These are phyloP conservation scores for Oryza punctata DNA, from an alignment of 176 grass and related monocot species.

Conservation along the genomic window DNA sequence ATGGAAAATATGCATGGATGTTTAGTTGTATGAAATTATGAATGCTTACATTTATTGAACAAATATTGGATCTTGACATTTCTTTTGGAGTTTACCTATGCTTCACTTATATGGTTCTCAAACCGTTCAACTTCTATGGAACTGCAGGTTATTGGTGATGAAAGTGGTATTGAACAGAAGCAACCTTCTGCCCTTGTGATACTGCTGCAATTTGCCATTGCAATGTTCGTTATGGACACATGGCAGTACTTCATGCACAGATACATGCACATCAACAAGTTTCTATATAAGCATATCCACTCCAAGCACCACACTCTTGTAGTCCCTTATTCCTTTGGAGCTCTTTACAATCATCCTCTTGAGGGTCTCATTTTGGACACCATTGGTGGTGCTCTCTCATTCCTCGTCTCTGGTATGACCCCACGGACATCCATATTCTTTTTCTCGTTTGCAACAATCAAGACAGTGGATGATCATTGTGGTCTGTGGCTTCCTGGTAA, in stretches of 20 bases:
- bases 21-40: neutral
- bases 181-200: slow-evolving; percentile 57
- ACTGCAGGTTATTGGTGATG: slow-evolving; percentile 68
- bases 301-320: slow-evolving; percentile 83
- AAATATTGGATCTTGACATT: neutral
- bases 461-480: slow-evolving; percentile 84
- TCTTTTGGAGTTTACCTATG: neutral
- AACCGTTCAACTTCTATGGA: slow-evolving; percentile 27
- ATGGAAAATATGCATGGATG: neutral
- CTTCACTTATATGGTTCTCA: slow-evolving; percentile 13
- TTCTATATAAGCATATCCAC: slow-evolving; percentile 81
- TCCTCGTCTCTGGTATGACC: slow-evolving; percentile 79
- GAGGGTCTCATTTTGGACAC: slow-evolving; percentile 89
- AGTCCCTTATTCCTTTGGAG: slow-evolving; percentile 84
- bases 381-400: slow-evolving; percentile 73
- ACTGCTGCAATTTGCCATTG: slow-evolving; percentile 55
- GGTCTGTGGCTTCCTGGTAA: slow-evolving; percentile 86
- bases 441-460: slow-evolving; percentile 85
- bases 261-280: slow-evolving; percentile 89
- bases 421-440: slow-evolving; percentile 74
- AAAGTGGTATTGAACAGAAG: slow-evolving; percentile 44
- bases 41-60: neutral
- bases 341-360: slow-evolving; percentile 87
- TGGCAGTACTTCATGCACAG: slow-evolving; percentile 97
- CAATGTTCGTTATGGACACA: slow-evolving; percentile 85